A percentile compares a stretch with the other conserved stretches of the same genome.
phyloP scores from a whole-genome alignment of 305 asterid genomes.

The Caryopteris hybrid region DNA sequence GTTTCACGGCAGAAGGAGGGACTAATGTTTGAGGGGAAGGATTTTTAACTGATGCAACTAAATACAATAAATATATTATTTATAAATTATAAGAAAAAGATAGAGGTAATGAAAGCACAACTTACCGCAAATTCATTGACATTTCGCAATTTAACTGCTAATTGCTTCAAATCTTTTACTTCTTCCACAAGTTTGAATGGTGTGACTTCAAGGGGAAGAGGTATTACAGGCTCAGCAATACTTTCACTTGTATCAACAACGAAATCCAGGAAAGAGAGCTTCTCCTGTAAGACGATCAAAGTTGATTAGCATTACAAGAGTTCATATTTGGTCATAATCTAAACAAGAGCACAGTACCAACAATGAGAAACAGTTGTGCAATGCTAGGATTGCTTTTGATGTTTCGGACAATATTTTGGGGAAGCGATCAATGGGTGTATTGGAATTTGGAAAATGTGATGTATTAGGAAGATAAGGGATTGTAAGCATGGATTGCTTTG shows the following conservation, averaged over 20 bases:
- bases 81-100: background rate
- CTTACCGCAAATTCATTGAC: slow-evolving; percentile 93
- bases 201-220: slow-evolving; percentile 69
- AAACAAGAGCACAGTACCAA: background rate
- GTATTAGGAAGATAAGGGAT: background rate
- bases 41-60: background rate
- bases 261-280: slow-evolving; percentile 57
- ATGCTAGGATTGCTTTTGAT: background rate
- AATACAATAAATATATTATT: background rate
- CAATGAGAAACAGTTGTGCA: background rate
- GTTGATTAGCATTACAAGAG: background rate
- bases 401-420: background rate
- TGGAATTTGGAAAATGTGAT: background rate
- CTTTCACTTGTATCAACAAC: slow-evolving; percentile 58
- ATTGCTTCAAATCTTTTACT: slow-evolving; percentile 82
- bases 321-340: background rate
- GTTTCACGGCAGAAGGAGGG: too few species aligned
- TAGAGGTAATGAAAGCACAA: background rate
- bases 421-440: background rate
- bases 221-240: slow-evolving; percentile 45
- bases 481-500: background rate
- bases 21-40: background rate
- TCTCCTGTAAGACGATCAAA: slow-evolving; percentile 55
- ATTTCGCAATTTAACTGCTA: slow-evolving; percentile 61
- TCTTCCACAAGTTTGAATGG: slow-evolving; percentile 80